Base-by-base conservation (phyloP, 2,329 filamentous ascomycete species). In the Didymella pinodella region DNA sequence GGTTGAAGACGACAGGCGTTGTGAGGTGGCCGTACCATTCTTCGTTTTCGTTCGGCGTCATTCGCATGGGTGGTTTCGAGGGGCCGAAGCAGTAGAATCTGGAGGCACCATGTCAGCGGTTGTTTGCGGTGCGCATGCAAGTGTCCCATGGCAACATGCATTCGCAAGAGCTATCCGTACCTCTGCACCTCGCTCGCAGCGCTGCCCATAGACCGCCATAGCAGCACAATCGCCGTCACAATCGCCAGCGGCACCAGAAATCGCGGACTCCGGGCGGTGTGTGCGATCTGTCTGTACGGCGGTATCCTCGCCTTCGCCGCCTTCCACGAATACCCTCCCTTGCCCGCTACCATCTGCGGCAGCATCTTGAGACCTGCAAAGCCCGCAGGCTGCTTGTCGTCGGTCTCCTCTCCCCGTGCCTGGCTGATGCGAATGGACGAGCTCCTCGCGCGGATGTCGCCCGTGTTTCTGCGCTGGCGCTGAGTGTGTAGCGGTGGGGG, bases 21-120 rank as follows among this genome's bases (percentile, higher is more conserved):
- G 93, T 89, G 63, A 95, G 83, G 75, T 97, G 93, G 57, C 88
- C 88, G 67, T 91, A 90, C 95, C 95, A 99, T 65, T 92, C 86
- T 62, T 89, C 89, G 77, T 94, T 90, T 76, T 99, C 95, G 76
- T 97, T 97, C 55, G 90, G 82, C 41, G 90, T 87, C 92, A 99
- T 97, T 65, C 95, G 88, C 88, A 96, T 96, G 52, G 95, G 95
- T n/a, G 95, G 87, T 82, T 96, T 97, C 25, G 90, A 87, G 14
- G 95, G 94, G 12, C 95, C 95, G 86, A 93, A 98, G 83, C 95
- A 99, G 81, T 97, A 96, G 80, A 96, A 97, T 80, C 94, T 98
- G 73, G 63, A 58, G 18, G 20, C 11, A 16, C 6, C 18, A 38
- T n/a, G 62, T 78, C 56, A 76, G 72, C 63, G 41, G 20, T 18